Evolutionary conservation across 164 flowering plant genomes (phyloP).

Genomic region (Chimonanthus salicifolius): DNA sequence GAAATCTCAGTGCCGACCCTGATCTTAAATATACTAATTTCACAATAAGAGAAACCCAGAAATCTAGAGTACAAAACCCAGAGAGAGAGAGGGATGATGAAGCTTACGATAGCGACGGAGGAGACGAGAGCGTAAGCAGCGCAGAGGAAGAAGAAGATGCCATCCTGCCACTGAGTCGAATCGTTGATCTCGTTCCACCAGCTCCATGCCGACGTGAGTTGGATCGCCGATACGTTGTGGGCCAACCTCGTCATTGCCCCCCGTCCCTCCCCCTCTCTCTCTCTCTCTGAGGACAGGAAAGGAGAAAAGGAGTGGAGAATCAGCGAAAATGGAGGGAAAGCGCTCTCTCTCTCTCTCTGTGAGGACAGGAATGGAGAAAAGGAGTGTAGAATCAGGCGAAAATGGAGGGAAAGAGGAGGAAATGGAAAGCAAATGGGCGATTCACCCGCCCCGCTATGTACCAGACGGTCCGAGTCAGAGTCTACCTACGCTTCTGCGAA

Average conservation of each 20-base stretch:
- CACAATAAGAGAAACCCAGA: too few relatives aligned
- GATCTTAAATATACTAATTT: too few relatives aligned
- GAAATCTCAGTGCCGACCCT: too few relatives aligned
- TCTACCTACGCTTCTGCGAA: too few relatives aligned
- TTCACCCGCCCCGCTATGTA: too few relatives aligned
- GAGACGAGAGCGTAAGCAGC: conserved; percentile 86
- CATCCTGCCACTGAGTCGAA: conserved; percentile 79
- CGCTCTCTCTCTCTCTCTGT: not conserved
- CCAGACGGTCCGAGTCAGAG: too few relatives aligned
- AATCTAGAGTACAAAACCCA: not conserved
- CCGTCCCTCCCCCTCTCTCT: not conserved
- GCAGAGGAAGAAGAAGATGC: conserved; percentile 74
- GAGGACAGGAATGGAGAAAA: not conserved
- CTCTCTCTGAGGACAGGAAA: not conserved
- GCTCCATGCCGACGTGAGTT: conserved; percentile 12
- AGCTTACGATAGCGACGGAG: conserved; percentile 46
- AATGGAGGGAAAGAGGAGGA: too few relatives aligned
- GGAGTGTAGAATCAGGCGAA: too few relatives aligned
- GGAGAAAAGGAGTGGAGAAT: too few relatives aligned
- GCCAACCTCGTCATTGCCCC: conserved; percentile 9
- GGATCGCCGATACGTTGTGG: conserved; percentile 4
- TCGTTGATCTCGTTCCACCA: conserved; percentile 96
- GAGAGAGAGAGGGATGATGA: conserved; percentile 2
- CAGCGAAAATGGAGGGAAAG: too few relatives aligned
- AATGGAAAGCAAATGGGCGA: too few relatives aligned